These are phyloP conservation scores for Kurtzmaniella quercitrusa DNA, from an alignment of 1,139 yeast genomes.

Conservation along the genomic window DNA sequence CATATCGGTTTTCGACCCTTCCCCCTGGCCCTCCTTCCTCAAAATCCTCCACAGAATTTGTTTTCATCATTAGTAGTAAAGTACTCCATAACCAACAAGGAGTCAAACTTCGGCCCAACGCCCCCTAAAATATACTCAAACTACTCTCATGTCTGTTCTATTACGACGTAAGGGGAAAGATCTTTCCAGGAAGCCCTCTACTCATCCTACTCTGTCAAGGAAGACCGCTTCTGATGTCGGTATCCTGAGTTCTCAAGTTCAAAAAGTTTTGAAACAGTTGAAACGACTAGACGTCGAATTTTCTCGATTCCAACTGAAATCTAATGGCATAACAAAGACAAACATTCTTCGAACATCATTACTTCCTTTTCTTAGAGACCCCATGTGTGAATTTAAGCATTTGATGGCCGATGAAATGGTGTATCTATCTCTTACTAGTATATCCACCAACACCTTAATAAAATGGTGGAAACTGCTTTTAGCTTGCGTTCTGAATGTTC, in stretches of 20 bases:
- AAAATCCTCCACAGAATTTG: too few relatives aligned
- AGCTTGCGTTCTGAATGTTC: slow-evolving; percentile 22
- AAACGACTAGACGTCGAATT: slow-evolving; percentile 44
- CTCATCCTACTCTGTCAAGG: background rate
- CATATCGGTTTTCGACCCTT: too few relatives aligned
- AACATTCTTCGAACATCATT: slow-evolving; percentile 63
- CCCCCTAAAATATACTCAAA: background rate
- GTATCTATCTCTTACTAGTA: slow-evolving; percentile 31
- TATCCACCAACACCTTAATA: slow-evolving; percentile 37
- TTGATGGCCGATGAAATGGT: slow-evolving; percentile 17
- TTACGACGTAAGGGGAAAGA: background rate
- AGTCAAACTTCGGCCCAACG: too few relatives aligned
- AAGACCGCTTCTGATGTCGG: background rate
- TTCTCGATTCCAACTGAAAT: slow-evolving; percentile 47
- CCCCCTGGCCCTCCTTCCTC: too few relatives aligned
- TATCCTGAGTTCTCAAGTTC: slow-evolving; percentile 7
- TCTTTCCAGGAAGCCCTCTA: background rate
- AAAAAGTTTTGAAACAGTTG: slow-evolving; percentile 25
- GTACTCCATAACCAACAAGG: too few relatives aligned
- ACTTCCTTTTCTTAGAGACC: slow-evolving; percentile 58
- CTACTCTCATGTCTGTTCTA: background rate
- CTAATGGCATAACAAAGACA: slow-evolving; percentile 52
- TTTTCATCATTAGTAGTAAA: too few relatives aligned
- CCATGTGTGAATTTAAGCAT: slow-evolving; percentile 21
- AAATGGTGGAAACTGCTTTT: slow-evolving; percentile 71